These are phyloP conservation scores for Penicillium manginii DNA, from an alignment of 495 filamentous ascomycete genomes.

Conservation along the genomic window DNA sequence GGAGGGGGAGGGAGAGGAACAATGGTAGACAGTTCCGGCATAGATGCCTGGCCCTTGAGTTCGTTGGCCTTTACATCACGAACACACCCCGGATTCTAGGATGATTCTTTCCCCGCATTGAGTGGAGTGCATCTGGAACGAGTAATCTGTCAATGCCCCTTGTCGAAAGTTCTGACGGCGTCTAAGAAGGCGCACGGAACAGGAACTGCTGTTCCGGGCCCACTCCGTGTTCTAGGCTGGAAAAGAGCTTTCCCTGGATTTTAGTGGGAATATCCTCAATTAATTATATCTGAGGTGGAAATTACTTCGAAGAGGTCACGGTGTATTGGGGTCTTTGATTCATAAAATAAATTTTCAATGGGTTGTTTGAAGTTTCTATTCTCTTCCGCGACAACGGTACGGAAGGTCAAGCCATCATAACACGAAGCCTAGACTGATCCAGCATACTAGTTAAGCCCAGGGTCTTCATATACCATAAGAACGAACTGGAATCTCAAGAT, in stretches of 20 bases:
- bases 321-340: no score
- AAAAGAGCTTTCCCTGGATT: slow-evolving; percentile 2
- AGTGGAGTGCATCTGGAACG: background rate
- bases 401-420: no score
- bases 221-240: slow-evolving; percentile 1
- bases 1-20: background rate
- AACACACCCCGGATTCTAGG: background rate
- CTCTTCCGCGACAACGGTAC: no score
- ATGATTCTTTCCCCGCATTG: background rate
- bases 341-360: no score
- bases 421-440: no score
- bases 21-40: background rate
- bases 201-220: slow-evolving; percentile 1
- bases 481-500: background rate
- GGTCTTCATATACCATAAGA: no score
- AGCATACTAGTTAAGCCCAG: no score
- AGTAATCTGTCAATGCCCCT: background rate
- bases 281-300: background rate
- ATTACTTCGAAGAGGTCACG: background rate
- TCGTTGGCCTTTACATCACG: background rate
- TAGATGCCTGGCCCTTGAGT: background rate
- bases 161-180: slow-evolving; percentile 3
- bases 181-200: background rate
- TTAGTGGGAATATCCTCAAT: background rate
- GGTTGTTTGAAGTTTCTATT: no score